These are phyloP conservation scores for Cercospora zeina DNA, from an alignment of 2,329 filamentous ascomycete species.

Conservation along the genomic window DNA sequence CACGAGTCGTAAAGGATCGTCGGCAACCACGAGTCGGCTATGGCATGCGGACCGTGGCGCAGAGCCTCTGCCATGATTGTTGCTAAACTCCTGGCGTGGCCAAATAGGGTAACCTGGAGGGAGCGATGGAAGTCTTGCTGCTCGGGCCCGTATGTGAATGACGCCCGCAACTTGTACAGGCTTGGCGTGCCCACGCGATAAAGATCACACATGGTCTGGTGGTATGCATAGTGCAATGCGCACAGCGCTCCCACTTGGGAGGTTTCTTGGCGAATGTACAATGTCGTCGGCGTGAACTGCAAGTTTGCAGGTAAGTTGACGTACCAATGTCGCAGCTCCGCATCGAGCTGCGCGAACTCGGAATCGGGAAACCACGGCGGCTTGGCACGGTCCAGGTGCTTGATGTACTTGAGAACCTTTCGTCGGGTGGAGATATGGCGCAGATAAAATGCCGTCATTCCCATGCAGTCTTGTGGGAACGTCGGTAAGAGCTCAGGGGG, in stretches of 20 bases:
- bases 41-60: slow-evolving; percentile 31
- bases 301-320: slow-evolving; percentile 31
- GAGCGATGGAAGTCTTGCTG: slow-evolving; percentile 28
- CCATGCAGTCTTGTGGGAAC: slow-evolving; percentile 33
- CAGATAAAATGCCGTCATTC: slow-evolving; percentile 32
- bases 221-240: slow-evolving; percentile 31
- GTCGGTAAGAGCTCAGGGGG: slow-evolving; percentile 27
- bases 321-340: slow-evolving; percentile 30
- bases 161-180: slow-evolving; percentile 30
- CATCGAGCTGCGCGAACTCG: slow-evolving; percentile 32
- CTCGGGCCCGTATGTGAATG: slow-evolving; percentile 30
- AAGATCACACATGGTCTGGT: slow-evolving; percentile 34
- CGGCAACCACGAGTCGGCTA: slow-evolving; percentile 31
- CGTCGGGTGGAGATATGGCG: slow-evolving; percentile 30
- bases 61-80: slow-evolving; percentile 32
- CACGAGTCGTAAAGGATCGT: slow-evolving; percentile 34
- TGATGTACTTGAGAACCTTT: slow-evolving; percentile 33
- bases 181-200: slow-evolving; percentile 28
- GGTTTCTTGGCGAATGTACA: slow-evolving; percentile 33
- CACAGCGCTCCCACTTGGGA: slow-evolving; percentile 31
- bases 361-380: slow-evolving; percentile 31
- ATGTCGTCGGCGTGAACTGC: slow-evolving; percentile 31
- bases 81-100: slow-evolving; percentile 30
- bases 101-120: slow-evolving; percentile 30
- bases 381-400: slow-evolving; percentile 30